A percentile compares a stretch with the other conserved stretches of the same genome.
phyloP scores from a whole-genome alignment of 805 yeast genomes.

The Brettanomyces nanus region DNA sequence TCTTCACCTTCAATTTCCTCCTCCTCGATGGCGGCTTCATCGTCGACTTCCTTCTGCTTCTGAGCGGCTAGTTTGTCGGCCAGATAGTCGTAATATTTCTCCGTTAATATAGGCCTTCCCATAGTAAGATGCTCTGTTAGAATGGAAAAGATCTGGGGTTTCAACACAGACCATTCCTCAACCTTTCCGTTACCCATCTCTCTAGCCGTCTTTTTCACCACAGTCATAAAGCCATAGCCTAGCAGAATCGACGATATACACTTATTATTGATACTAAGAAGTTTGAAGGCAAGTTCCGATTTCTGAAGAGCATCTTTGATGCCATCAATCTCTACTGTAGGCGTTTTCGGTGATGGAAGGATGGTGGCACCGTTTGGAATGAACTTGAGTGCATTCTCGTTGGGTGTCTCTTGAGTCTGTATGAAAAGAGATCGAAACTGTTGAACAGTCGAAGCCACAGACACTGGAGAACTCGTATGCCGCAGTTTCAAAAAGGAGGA shows the following conservation, averaged over 20 bases:
- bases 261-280: constrained; percentile 60
- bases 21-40: constrained; percentile 3
- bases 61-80: constrained; percentile 25
- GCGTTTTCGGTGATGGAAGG: constrained; percentile 45
- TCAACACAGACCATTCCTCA: constrained; percentile 46
- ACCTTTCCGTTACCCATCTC: constrained; percentile 24
- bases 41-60: constrained; percentile 15
- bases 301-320: constrained; percentile 64
- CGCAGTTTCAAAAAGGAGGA: no score
- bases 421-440: constrained; percentile 40
- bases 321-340: constrained; percentile 61
- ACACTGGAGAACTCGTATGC: no score
- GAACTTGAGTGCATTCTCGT: constrained; percentile 79
- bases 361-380: constrained; percentile 56
- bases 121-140: constrained; percentile 47
- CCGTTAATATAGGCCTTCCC: constrained; percentile 47
- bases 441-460: no score
- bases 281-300: constrained; percentile 70
- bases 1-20: constrained; percentile 32
- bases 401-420: constrained; percentile 81
- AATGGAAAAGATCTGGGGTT: constrained; percentile 58
- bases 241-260: constrained; percentile 66
- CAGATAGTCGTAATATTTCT: constrained; percentile 25
- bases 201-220: constrained; percentile 43
- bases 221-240: constrained; percentile 78